A percentile compares a stretch with the other conserved stretches of the same genome.
Evolutionary conservation across 163 green algal species (phyloP).

Genomic region (Scenedesmus sp.): DNA sequence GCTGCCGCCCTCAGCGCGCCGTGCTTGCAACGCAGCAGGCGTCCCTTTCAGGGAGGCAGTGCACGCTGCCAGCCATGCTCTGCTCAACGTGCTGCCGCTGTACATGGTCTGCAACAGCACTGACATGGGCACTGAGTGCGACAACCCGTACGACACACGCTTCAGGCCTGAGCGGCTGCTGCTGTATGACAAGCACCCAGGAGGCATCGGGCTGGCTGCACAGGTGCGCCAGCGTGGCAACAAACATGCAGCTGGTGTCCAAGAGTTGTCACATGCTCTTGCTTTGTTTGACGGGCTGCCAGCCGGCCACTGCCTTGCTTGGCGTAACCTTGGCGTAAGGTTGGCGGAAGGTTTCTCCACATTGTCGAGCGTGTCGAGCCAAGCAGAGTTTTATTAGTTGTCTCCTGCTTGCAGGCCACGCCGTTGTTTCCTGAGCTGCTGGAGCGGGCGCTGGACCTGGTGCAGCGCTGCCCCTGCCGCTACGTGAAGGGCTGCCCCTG

Average conservation of each 20-base stretch:
- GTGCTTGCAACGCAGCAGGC: constrained; percentile 60
- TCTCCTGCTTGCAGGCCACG: constrained; percentile 66
- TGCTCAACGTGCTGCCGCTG: constrained; percentile 94
- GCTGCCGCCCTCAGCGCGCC: constrained; percentile 77
- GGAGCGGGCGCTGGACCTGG: constrained; percentile 78
- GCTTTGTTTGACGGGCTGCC: neutral
- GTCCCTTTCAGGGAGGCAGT: constrained; percentile 84
- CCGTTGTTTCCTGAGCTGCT: constrained; percentile 86
- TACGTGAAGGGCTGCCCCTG: constrained; percentile 83
- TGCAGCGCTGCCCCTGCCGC: constrained; percentile 84
- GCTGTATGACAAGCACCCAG: constrained; percentile 93
- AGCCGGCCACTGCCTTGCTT: neutral
- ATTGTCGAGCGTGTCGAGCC: neutral
- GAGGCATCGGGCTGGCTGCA: constrained; percentile 86
- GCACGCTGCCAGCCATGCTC: constrained; percentile 91
- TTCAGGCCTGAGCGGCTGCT: constrained; percentile 93
- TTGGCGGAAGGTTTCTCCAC: too few species aligned
- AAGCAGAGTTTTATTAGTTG: neutral
- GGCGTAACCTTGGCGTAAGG: neutral
- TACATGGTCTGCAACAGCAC: constrained; percentile 77
- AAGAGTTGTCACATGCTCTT: neutral
- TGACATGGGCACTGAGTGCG: constrained; percentile 81
- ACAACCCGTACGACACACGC: constrained; percentile 90
- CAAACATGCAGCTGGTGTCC: neutral
- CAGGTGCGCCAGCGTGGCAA: constrained; percentile 61